Percentiles rank a stretch among this genome's conserved stretches.
These are phyloP conservation scores for Vigna mungo DNA, from an alignment of 306 rosid genomes.

Conservation along the genomic window DNA sequence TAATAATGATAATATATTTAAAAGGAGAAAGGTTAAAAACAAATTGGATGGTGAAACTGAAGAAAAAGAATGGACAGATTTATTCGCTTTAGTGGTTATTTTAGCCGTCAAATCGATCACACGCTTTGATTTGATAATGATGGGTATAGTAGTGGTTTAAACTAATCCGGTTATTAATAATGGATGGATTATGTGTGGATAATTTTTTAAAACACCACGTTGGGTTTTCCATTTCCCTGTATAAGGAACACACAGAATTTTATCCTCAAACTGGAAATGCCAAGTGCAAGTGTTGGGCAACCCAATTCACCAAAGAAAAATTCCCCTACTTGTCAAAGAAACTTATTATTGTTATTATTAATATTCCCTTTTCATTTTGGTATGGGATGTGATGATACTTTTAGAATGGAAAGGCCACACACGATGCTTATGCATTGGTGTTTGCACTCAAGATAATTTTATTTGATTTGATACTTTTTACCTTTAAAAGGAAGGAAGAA, in stretches of 20 bases:
- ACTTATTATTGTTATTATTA: conserved; percentile 1
- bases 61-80: conserved; percentile 41
- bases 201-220: conserved; percentile 54
- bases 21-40: too few relatives aligned
- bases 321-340: conserved; percentile 48
- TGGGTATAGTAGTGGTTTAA: conserved; percentile 43
- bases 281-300: conserved; percentile 58
- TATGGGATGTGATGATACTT: conserved; percentile 24
- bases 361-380: not conserved
- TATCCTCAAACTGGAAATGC: conserved; percentile 54
- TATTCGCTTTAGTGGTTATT: conserved; percentile 46
- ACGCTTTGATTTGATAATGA: conserved; percentile 42
- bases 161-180: conserved; percentile 42
- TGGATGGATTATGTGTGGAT: conserved; percentile 50
- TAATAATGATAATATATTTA: conserved; percentile 8
- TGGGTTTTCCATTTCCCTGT: conserved; percentile 40
- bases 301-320: conserved; percentile 6
- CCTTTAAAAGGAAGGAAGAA: not conserved
- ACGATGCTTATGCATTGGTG: conserved; percentile 39
- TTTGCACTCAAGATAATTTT: conserved; percentile 4
- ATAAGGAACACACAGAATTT: conserved; percentile 53
- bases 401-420: conserved; percentile 51
- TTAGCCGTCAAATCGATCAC: conserved; percentile 52
- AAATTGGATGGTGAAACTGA: conserved; percentile 24
- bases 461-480: not conserved